Percentiles rank a stretch among this genome's conserved stretches.
Evolutionary conservation across 495 filamentous ascomycete genomes (phyloP).

Genomic region (Aspergillus ostianus): DNA sequence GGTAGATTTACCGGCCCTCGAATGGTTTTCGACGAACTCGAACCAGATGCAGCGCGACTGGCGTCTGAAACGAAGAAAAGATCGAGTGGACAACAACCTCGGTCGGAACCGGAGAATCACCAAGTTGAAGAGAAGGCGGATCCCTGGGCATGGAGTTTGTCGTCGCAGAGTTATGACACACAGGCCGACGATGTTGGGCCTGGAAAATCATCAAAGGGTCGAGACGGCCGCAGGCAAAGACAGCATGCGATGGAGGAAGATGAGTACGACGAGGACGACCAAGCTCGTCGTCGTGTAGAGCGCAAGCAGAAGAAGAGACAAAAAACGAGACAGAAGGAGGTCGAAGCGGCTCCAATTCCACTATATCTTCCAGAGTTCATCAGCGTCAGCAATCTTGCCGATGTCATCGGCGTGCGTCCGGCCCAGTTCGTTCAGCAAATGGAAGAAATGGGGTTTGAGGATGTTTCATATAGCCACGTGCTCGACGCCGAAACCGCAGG

Average conservation of each 20-base stretch:
- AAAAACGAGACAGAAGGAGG: conserved; percentile 37
- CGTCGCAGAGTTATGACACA: conserved; percentile 27
- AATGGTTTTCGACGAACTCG: neutral
- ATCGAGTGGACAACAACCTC: conserved; percentile 1
- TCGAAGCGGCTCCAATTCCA: conserved; percentile 48
- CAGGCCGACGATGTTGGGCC: conserved; percentile 6
- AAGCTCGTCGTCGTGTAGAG: conserved; percentile 32
- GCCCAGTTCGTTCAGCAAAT: conserved; percentile 74
- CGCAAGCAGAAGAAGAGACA: conserved; percentile 49
- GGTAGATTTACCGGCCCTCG: conserved; percentile 3
- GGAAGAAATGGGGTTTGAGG: conserved; percentile 74
- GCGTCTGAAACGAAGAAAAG: neutral
- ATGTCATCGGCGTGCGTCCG: conserved; percentile 67
- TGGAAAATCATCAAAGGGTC: conserved; percentile 27
- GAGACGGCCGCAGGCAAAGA: conserved; percentile 25
- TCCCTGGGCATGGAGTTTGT: conserved; percentile 38
- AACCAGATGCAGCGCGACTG: conserved; percentile 3
- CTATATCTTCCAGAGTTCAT: conserved; percentile 89
- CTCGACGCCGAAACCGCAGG: conserved; percentile 88
- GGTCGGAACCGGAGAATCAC: conserved; percentile 7
- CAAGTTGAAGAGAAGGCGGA: conserved; percentile 17
- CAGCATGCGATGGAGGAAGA: conserved; percentile 26
- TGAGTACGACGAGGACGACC: conserved; percentile 38
- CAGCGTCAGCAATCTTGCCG: conserved; percentile 79
- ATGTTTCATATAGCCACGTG: conserved; percentile 73